Evolutionary conservation across 139 green algal species (phyloP).

Genomic region (Nannochloris sp.): DNA sequence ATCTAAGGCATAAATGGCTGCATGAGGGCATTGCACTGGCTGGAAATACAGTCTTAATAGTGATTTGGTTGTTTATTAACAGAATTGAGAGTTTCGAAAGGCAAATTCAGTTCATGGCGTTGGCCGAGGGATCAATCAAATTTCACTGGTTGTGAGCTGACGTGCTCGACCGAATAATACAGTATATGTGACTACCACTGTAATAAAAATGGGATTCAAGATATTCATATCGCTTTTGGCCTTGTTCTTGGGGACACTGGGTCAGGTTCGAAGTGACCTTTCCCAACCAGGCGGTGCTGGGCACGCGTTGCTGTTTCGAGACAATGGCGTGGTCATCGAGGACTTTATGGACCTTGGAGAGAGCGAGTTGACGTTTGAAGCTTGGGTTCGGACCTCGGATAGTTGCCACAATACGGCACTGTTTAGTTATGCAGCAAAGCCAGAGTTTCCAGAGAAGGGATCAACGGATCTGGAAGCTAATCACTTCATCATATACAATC

Average conservation of each 20-base stretch:
- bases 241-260: neutral
- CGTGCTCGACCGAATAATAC: no score
- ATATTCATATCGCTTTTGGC: no score
- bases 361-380: conserved; percentile 15
- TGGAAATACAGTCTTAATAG: no score
- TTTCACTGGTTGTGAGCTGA: no score
- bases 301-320: conserved; percentile 64
- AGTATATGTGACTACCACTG: no score
- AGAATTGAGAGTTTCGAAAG: no score
- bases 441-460: conserved; percentile 14
- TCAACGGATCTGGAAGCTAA: conserved; percentile 56
- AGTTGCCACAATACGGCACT: conserved; percentile 64
- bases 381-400: conserved; percentile 73
- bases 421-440: conserved; percentile 67
- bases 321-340: conserved; percentile 64
- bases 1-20: no score
- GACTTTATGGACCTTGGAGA: conserved; percentile 35
- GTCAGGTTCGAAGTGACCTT: conserved; percentile 6
- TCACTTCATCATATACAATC: conserved; percentile 69
- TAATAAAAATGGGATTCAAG: neutral
- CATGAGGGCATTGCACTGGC: no score
- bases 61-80: no score
- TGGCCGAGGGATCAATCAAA: no score
- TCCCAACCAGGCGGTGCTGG: conserved; percentile 43
- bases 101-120: no score